phyloP scores from a whole-genome alignment of 2,329 filamentous ascomycete genomes.

The Periconia sp. region DNA sequence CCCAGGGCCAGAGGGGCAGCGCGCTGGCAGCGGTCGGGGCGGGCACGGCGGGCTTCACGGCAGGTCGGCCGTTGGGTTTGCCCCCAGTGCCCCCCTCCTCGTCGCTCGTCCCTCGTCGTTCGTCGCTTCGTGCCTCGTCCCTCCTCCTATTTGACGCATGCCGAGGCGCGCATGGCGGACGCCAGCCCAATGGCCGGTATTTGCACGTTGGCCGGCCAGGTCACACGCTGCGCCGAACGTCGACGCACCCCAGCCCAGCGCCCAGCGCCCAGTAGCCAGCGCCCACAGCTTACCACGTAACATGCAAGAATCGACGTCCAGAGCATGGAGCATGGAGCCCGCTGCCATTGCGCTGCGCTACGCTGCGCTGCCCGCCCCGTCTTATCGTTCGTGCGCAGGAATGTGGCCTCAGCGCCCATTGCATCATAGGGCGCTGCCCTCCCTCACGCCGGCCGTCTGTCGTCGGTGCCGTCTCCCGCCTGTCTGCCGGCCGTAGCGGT shows the following conservation, averaged over 20 bases:
- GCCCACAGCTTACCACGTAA: too few relatives aligned
- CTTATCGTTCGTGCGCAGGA: background rate
- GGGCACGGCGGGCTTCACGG: background rate
- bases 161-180: background rate
- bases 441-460: background rate
- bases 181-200: too few relatives aligned
- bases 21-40: too few relatives aligned
- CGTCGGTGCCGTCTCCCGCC: too few relatives aligned
- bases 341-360: background rate
- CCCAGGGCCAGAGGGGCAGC: too few relatives aligned
- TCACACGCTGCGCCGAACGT: background rate
- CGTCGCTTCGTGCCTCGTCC: background rate
- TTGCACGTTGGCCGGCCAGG: too few relatives aligned
- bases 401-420: slow-evolving; percentile 6
- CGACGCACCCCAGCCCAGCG: too few relatives aligned
- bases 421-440: slow-evolving; percentile 1
- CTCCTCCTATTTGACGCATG: background rate
- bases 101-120: background rate
- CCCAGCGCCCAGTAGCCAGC: too few relatives aligned
- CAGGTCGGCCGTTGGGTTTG: background rate
- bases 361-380: background rate
- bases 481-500: too few relatives aligned
- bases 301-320: too few relatives aligned
- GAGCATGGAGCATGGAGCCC: too few relatives aligned
- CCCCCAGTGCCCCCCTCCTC: too few relatives aligned